phyloP scores from a whole-genome alignment of 371 early-diverging fungal species.

The Rhizopus sp. region DNA sequence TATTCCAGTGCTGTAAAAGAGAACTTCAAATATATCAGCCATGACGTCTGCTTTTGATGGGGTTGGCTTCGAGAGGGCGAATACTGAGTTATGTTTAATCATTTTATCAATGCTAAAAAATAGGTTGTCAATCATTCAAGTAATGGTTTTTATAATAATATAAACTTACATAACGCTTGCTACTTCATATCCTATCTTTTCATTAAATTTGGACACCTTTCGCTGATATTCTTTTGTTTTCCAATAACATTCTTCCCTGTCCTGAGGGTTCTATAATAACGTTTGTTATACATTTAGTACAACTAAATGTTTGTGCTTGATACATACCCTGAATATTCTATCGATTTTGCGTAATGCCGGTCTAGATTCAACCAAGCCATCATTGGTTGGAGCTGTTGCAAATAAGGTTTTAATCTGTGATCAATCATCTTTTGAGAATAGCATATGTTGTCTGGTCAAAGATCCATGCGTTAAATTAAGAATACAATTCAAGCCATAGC shows the following conservation, averaged over 20 bases:
- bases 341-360: not conserved
- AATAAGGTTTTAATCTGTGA: no score
- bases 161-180: constrained; percentile 12
- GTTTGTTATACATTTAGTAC: constrained; percentile 11
- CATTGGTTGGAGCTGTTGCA: no score
- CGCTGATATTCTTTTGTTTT: constrained; percentile 4
- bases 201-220: not conserved
- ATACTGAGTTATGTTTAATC: constrained; percentile 10
- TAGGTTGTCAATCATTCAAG: constrained; percentile 1
- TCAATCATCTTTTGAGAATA: constrained; percentile 11
- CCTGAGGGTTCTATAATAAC: constrained; percentile 7
- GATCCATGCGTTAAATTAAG: constrained; percentile 8
- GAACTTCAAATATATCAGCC: constrained; percentile 5
- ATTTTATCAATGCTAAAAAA: constrained; percentile 5
- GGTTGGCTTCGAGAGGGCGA: constrained; percentile 4
- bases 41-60: constrained; percentile 11
- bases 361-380: constrained; percentile 8
- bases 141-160: constrained; percentile 13
- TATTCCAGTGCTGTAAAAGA: constrained; percentile 7
- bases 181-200: constrained; percentile 11
- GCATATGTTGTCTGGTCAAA: constrained; percentile 4
- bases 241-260: constrained; percentile 8
- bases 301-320: constrained; percentile 11
- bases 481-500: constrained; percentile 12
- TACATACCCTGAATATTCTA: constrained; percentile 11